These are phyloP conservation scores for Lachnellula subtilissima DNA, from an alignment of 2,329 filamentous ascomycete species.

Conservation along the genomic window DNA sequence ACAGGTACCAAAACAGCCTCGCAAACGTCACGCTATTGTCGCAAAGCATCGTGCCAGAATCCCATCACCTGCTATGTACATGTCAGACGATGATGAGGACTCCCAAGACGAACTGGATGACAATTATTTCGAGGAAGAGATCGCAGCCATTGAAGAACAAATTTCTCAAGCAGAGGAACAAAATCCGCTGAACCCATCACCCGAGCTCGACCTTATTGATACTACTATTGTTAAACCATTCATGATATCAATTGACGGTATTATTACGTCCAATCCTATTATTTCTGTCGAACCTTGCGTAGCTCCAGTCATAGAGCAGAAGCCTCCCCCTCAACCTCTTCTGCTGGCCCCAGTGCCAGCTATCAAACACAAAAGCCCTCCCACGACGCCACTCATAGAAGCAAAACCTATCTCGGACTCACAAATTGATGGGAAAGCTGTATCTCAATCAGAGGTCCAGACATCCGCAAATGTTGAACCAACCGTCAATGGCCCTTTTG, in stretches of 20 bases:
- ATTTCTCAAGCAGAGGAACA: constrained; percentile 14
- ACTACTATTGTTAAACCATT: constrained; percentile 17
- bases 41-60: constrained; percentile 16
- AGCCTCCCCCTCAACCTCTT: constrained; percentile 1
- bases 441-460: neutral
- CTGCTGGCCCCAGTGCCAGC: neutral
- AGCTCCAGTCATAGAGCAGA: constrained; percentile 8
- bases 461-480: neutral
- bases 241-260: constrained; percentile 13
- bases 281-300: constrained; percentile 10
- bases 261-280: constrained; percentile 4
- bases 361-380: constrained; percentile 1
- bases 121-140: constrained; percentile 30
- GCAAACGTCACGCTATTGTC: constrained; percentile 16
- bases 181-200: constrained; percentile 18
- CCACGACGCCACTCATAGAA: neutral
- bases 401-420: constrained; percentile 1
- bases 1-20: neutral
- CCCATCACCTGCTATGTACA: constrained; percentile 4
- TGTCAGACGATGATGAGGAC: constrained; percentile 27
- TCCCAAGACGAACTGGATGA: constrained; percentile 31
- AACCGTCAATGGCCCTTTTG: no score
- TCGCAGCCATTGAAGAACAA: constrained; percentile 23
- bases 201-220: constrained; percentile 1
- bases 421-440: neutral